These are phyloP conservation scores for Tribonema minus DNA, from an alignment of 108 stramenopile species.

Conservation along the genomic window DNA sequence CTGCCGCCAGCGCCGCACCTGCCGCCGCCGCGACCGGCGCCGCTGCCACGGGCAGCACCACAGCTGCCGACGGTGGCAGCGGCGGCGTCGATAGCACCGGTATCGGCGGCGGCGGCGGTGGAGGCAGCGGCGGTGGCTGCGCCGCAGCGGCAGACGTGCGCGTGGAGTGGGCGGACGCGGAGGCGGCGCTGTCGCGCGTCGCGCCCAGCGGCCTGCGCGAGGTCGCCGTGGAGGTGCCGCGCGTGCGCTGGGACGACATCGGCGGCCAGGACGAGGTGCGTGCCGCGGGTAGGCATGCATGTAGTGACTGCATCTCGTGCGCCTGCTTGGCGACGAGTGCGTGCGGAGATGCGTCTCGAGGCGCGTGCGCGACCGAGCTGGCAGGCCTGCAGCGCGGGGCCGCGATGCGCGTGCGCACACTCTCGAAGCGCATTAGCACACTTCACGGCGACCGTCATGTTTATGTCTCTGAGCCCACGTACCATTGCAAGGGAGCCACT, in stretches of 20 bases:
- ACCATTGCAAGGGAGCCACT: too few species aligned
- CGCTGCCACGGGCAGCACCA: too few species aligned
- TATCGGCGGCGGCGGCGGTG: too few species aligned
- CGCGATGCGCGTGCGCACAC: background rate
- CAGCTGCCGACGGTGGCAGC: too few species aligned
- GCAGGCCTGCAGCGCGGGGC: background rate
- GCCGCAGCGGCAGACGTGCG: slow-evolving; percentile 4
- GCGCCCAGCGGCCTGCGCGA: slow-evolving; percentile 50
- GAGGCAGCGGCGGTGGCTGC: slow-evolving; percentile 25
- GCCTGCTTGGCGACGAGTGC: background rate
- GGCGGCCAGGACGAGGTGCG: slow-evolving; percentile 55
- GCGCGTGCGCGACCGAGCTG: background rate
- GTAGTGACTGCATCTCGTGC: background rate
- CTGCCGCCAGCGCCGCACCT: too few species aligned
- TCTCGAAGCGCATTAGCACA: background rate
- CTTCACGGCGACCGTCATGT: background rate
- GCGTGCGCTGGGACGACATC: slow-evolving; percentile 50
- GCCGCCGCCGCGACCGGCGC: too few species aligned
- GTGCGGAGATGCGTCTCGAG: background rate
- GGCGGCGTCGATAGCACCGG: too few species aligned
- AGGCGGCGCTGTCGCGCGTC: slow-evolving; percentile 35
- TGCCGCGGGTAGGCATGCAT: background rate
- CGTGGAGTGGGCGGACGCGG: background rate
- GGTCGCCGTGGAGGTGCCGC: slow-evolving; percentile 53
- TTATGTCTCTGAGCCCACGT: too few species aligned